Base-by-base conservation (phyloP, 2,329 filamentous ascomycete genomes). In the Penicillium italicum region DNA sequence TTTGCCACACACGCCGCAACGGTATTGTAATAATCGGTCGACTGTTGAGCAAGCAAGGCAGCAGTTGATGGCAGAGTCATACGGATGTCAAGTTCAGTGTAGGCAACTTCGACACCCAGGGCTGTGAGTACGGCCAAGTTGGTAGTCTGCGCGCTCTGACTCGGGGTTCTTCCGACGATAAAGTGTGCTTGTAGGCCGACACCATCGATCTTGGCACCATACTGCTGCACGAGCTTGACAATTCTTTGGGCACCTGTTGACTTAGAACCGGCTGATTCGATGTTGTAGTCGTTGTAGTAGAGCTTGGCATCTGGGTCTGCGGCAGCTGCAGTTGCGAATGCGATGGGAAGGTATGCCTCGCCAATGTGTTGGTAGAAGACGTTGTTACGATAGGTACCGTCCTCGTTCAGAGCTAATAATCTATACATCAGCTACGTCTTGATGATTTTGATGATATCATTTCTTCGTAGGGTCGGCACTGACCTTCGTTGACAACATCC, bases 241-340 rank as follows among this genome's bases (percentile, higher is more conserved):
- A 77, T 73, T 5, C 63, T 64, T 43, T 68, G 63, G 1, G 70
- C 70, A n/a, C 60, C 71, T 2, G 63, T 69, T 8, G 70, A 62
- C 57, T 77, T 77, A 49, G 62, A 48, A 5, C 73, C 69, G 3
- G 68, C 61, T 33, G 64, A 70, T 53, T 77, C 76, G 52, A 77
- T 75, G 64, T 73, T 76, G 53, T 75, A 76, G 48, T 79, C 71
- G 62, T 77, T 77, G 60, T 75, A 75, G 64, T 76, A 77, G 44
- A 79, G 72, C 47, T 79, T 76, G 16, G 67, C 71, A 22, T 64
- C 58, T 3, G 87, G 85, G 70, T 90, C 88, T 26, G 86, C 87
- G 10, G 78, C 79, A 4, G 70, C 70, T 18, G 75, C 76, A 2
- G 77, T 72, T 18, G 71, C 74, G 58, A 78, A 80, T 0, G 77